A percentile compares a stretch with the other conserved stretches of the same genome.
Conservation (phyloP, 2,329 filamentous ascomycete genomes). For the Volutella citrinella region DNA sequence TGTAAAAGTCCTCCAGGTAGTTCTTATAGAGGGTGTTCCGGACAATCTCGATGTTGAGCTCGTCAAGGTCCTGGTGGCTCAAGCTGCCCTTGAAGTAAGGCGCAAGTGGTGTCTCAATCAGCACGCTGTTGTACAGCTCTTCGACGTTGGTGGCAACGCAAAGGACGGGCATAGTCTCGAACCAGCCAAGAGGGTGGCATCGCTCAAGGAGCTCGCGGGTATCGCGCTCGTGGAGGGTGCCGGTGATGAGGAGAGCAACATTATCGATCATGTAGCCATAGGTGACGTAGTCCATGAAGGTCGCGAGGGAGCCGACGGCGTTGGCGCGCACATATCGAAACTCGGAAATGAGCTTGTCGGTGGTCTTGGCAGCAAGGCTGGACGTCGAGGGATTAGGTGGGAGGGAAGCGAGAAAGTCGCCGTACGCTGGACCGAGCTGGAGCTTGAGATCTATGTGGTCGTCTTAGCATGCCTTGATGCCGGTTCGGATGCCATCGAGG, state of each 20-base stretch:
- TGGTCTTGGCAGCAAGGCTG: slow-evolving; percentile 88
- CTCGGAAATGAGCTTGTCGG: slow-evolving; percentile 96
- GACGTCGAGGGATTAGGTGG: slow-evolving; percentile 97
- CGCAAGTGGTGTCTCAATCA: slow-evolving; percentile 94
- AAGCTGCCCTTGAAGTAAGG: slow-evolving; percentile 97
- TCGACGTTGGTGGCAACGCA: slow-evolving; percentile 98
- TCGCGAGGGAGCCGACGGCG: slow-evolving; percentile 82
- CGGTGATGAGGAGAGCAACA: slow-evolving; percentile 94
- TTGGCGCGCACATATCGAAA: slow-evolving; percentile 96
- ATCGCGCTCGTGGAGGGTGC: slow-evolving; percentile 94
- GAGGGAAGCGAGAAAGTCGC: slow-evolving; percentile 90
- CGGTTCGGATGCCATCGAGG: neutral
- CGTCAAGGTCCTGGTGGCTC: slow-evolving; percentile 94
- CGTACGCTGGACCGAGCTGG: slow-evolving; percentile 93
- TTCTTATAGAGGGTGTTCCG: slow-evolving; percentile 99
- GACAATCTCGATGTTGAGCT: slow-evolving; percentile 98
- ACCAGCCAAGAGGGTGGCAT: slow-evolving; percentile 97
- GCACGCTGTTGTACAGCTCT: slow-evolving; percentile 95
- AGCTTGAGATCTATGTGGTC: slow-evolving; percentile 79
- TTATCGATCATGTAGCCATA: slow-evolving; percentile 99
- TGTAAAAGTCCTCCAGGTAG: slow-evolving; percentile 96
- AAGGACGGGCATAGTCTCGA: slow-evolving; percentile 97
- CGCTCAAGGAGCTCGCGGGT: slow-evolving; percentile 91
- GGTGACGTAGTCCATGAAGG: slow-evolving; percentile 97
- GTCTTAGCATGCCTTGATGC: slow-evolving; percentile 13